Base-by-base conservation (phyloP, 2,329 filamentous ascomycete genomes). In the Pseudopyricularia cyperi region DNA sequence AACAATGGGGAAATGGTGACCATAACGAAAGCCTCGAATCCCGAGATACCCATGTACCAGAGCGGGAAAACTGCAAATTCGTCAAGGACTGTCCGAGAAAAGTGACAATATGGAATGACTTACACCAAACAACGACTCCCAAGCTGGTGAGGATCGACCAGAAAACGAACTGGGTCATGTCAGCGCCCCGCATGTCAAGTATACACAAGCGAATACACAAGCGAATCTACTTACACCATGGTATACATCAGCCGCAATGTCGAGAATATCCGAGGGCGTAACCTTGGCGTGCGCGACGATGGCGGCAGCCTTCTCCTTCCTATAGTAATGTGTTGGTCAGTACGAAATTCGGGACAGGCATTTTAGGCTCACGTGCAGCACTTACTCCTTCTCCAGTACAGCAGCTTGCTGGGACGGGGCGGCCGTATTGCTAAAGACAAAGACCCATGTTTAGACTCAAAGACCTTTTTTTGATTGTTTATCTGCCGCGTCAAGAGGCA, bases 1-100 rank as follows among this genome's bases (percentile, higher is more conserved):
- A 97, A 66, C 37, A 90, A 73, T 0, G 93, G 93, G 4, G 90
- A 87, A 50, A 91, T 67, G 3, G 88, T 91, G 49, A 78, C 80
- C 81, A 97, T 85, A 62, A 98, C 83, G 58, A 95, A 75, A 44
- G 83, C 85, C 69, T 98, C 93, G 63, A 93, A 98, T 56, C 93
- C 93, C 4, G 91, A 97, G 55, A 98, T 94, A 28, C 93, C 93
- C 93, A 98, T 98, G 66, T 96, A 82, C 93, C 93, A 98, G 11
- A 98, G 79, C 14, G 93, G 93, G 65, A 98, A 98, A 68, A 94
- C 50, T 85, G 89, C 56, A 2, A 3, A 15, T 14, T 52, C 19
- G 44, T 34, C 15, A 42, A 44, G 46, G 46, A 59, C 51, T 59
- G 52, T 55, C 30, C 3, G 4, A 19, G 17, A 7, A 9, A 42